phyloP scores from a whole-genome alignment of 2,329 filamentous ascomycete species.

The Rutstroemia sp. region DNA sequence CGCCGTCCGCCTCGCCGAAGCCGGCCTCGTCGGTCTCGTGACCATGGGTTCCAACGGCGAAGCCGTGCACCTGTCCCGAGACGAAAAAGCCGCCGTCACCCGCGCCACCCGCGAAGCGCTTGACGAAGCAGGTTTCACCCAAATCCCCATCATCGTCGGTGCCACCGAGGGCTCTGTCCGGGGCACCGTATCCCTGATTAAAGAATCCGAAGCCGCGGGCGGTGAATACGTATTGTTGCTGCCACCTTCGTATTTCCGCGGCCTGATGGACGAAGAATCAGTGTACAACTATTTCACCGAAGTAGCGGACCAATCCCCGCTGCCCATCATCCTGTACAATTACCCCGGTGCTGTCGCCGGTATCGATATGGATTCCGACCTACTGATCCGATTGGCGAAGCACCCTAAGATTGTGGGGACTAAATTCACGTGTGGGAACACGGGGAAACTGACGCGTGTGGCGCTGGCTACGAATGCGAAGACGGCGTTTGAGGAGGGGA shows the following conservation, averaged over 20 bases:
- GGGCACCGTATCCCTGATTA: slow-evolving; percentile 69
- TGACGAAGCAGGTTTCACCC: slow-evolving; percentile 67
- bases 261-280: slow-evolving; percentile 63
- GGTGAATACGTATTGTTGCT: slow-evolving; percentile 76
- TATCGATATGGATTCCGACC: slow-evolving; percentile 84
- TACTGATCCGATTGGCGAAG: slow-evolving; percentile 69
- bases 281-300: slow-evolving; percentile 57
- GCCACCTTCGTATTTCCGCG: slow-evolving; percentile 76
- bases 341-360: slow-evolving; percentile 82
- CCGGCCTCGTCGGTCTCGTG: slow-evolving; percentile 73
- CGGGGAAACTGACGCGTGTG: slow-evolving; percentile 79
- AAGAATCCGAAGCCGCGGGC: slow-evolving; percentile 58
- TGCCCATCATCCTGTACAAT: slow-evolving; percentile 84
- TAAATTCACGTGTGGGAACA: slow-evolving; percentile 89
- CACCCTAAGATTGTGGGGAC: slow-evolving; percentile 83
- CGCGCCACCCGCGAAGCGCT: slow-evolving; percentile 73
- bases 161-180: slow-evolving; percentile 75
- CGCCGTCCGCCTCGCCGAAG: slow-evolving; percentile 67
- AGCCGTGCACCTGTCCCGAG: slow-evolving; percentile 72
- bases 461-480: slow-evolving; percentile 64
- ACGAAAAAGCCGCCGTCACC: slow-evolving; percentile 70
- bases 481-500: slow-evolving; percentile 51
- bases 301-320: slow-evolving; percentile 67
- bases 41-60: slow-evolving; percentile 90
- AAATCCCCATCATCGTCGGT: slow-evolving; percentile 75